These are phyloP conservation scores for Lactarius akahatsu DNA, from an alignment of 768 basidiomycete species.

Conservation along the genomic window DNA sequence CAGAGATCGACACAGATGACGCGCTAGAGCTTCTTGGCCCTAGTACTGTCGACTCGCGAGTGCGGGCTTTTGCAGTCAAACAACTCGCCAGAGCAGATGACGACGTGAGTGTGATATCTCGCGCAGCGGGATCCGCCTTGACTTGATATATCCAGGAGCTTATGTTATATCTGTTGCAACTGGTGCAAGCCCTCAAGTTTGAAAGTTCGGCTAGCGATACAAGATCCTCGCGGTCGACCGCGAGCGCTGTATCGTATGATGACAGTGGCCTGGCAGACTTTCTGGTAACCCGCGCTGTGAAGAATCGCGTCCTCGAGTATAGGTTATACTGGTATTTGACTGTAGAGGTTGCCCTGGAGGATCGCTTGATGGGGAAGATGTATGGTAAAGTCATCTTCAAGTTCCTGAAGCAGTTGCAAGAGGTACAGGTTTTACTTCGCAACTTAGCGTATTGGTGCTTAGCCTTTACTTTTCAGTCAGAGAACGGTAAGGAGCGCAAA, in stretches of 20 bases:
- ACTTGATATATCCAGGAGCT: conserved; percentile 64
- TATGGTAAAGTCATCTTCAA: conserved; percentile 66
- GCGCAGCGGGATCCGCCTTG: background rate
- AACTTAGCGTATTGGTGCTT: background rate
- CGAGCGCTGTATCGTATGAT: conserved; percentile 78
- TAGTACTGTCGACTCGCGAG: conserved; percentile 83
- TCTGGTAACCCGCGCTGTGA: conserved; percentile 79
- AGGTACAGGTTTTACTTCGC: conserved; percentile 48
- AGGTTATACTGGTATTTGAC: conserved; percentile 96
- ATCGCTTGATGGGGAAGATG: conserved; percentile 37
- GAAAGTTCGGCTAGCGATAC: conserved; percentile 81
- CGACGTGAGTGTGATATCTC: conserved; percentile 56
- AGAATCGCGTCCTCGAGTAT: conserved; percentile 84
- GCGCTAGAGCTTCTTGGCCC: conserved; percentile 94
- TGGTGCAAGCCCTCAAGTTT: conserved; percentile 97
- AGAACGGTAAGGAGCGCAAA: conserved; percentile 77
- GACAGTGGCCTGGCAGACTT: conserved; percentile 95
- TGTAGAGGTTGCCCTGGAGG: conserved; percentile 90
- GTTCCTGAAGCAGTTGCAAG: conserved; percentile 84
- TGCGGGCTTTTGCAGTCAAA: conserved; percentile 90
- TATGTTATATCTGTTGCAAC: conserved; percentile 86
- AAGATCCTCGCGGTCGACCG: conserved; percentile 66
- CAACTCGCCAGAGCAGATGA: conserved; percentile 91
- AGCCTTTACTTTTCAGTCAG: conserved; percentile 43
- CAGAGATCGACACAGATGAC: conserved; percentile 94